Evolutionary conservation across 306 rosid genomes (phyloP), one percentile per base, ranked within the genome.

Genomic region (Cucurbita moschata): DNA sequence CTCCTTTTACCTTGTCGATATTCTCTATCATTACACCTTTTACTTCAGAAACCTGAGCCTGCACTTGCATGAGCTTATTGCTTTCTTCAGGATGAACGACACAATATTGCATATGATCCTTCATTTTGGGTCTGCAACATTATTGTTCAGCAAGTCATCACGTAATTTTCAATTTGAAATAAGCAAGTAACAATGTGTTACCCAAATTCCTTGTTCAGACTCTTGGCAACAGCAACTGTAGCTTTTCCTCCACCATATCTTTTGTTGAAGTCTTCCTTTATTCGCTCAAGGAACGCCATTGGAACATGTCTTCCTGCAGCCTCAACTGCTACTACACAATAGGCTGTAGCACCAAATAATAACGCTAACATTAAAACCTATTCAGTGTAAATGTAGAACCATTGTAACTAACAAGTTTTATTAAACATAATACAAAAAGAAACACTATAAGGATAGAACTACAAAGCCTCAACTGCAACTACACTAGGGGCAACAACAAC

Each of bases 181-280:
- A 11, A 21, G 38, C 52, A 44, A 43, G 39, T 16, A 39, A 35
- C 4, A 55, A 72, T 42, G 54, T 50, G n/a, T 23, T 59, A 75
- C 77, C 77, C 77, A 61, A 75, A 75, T 10, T 75, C 78, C 16
- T 75, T 75, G 8, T 10, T 75, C 71, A 75, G 52, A 62, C 78
- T 75, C 44, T 75, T 75, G 60, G 77, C 71, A 37, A 47, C 39
- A 66, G 79, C 65, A 64, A 63, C 55, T 51, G 55, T 16, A 19
- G 79, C 73, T 76, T 76, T 76, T 26, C 79, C 79, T 38, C 79
- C 79, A 2, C 73, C 54, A 65, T 76, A 76, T 76, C 74, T 64
- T 16, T 65, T 51, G 74, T 64, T 62, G 50, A 75, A 75, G 23
- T 64, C 65, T 5, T 76, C 73, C 56, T 76, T 63, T 47, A 65